phyloP scores from a whole-genome alignment of 495 filamentous ascomycete species.

The Penicillium fimorum region DNA sequence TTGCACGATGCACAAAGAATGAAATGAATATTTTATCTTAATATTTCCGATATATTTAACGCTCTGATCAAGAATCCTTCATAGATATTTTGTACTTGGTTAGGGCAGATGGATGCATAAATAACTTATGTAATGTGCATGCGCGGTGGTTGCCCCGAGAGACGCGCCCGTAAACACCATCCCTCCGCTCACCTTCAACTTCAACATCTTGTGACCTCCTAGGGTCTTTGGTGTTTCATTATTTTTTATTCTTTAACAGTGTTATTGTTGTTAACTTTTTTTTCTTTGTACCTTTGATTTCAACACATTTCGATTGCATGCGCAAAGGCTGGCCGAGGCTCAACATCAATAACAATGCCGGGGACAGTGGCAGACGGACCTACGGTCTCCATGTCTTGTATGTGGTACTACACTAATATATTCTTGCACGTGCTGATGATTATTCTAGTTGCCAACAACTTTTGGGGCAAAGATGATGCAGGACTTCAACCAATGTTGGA shows the following conservation, averaged over 20 bases:
- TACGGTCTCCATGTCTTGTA: conserved; percentile 64
- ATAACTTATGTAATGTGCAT: conserved; percentile 11
- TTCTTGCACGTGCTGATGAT: conserved; percentile 16
- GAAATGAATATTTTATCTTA: conserved; percentile 6
- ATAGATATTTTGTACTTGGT: neutral
- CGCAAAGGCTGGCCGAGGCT: conserved; percentile 48
- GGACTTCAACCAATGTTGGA: conserved; percentile 89
- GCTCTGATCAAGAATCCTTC: neutral
- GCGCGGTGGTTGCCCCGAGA: conserved; percentile 44
- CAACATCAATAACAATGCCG: conserved; percentile 53
- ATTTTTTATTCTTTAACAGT: conserved; percentile 19
- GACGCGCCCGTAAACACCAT: conserved; percentile 45
- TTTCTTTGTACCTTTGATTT: conserved; percentile 16
- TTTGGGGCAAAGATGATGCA: conserved; percentile 99
- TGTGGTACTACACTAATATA: conserved; percentile 10
- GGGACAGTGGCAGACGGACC: conserved; percentile 61
- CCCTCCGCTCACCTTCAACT: conserved; percentile 27
- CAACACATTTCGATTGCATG: conserved; percentile 26
- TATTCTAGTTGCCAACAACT: conserved; percentile 88
- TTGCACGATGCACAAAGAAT: conserved; percentile 1
- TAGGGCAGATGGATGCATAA: neutral
- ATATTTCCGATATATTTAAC: neutral
- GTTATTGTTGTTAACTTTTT: conserved; percentile 13
- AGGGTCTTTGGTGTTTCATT: conserved; percentile 19
- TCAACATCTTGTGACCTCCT: conserved; percentile 33